Evolutionary conservation across 225 moss, liverwort and hornwort species (phyloP), one percentile per base, ranked within the genome.

Genomic region (Physcomitrium patens): DNA sequence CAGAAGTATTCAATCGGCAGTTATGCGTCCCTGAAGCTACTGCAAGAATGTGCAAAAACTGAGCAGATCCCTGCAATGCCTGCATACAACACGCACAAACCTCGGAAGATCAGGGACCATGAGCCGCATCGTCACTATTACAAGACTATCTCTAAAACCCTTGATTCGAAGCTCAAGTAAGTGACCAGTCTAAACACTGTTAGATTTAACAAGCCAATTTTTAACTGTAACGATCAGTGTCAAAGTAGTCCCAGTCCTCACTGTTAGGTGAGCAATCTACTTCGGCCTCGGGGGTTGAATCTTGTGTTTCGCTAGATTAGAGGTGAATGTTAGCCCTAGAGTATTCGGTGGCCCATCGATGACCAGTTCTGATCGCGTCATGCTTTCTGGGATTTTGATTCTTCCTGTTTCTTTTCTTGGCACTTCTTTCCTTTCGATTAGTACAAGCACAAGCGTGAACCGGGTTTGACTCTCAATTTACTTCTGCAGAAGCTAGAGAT

Each of bases 91-190:
- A 69, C 41, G 54, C 79, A 71, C 31, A 87, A 82, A 66, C 87
- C 87, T 19, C 79, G 82, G 61, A 87, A 87, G 82, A 84, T 75
- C 77, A 71, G 87, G 67, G 87, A 87, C 65, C 87, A 87, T 58
- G 84, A 87, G 55, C 87, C 87, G 18, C 87, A 87, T 71, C 84
- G 87, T 47, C 87, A 87, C 58, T 87, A 84, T 49, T 87, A 87
- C 71, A 87, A 87, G 74, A 87, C 87, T 22, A 87, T 87, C 59
- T 71, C 87, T 67, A 87, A 79, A 68, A 84, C 87, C 22, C 84
- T 87, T 28, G 87, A 87, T 26, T 79, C 81, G 15, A 87, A 87
- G 77, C 87, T 87, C 68, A 87, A 87, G 87, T 87, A 84, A 79
- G 84, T 79, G 17, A 56, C 43, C 14, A 10, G 48, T 51, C 31